Conservation (phyloP, 306 rosid species). For the Neltuma alba region DNA sequence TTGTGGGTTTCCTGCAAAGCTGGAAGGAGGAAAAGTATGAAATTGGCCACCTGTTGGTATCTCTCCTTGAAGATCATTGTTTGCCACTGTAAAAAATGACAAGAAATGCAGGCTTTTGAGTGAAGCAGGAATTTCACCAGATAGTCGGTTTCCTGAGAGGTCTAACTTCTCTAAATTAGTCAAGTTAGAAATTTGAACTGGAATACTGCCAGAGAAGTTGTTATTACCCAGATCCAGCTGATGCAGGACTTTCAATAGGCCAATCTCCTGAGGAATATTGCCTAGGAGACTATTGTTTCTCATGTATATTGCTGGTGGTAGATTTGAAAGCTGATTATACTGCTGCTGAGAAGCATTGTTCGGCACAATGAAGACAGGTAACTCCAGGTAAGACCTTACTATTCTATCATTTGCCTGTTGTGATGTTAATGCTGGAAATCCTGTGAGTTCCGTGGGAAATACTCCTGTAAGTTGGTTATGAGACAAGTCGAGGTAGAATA, state of each 20-base stretch:
- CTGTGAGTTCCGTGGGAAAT: slow-evolving; percentile 66
- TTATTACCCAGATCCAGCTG: slow-evolving; percentile 63
- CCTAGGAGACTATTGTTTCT: slow-evolving; percentile 66
- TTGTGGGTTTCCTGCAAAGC: slow-evolving; percentile 68
- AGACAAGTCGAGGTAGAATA: slow-evolving; percentile 84
- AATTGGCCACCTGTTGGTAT: slow-evolving; percentile 84
- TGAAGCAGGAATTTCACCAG: slow-evolving; percentile 80
- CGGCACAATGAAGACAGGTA: slow-evolving; percentile 82
- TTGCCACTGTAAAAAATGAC: slow-evolving; percentile 77
- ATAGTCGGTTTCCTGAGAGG: slow-evolving; percentile 65
- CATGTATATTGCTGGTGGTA: slow-evolving; percentile 79
- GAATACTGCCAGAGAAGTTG: slow-evolving; percentile 74
- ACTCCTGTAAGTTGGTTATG: slow-evolving; percentile 55
- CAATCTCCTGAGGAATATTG: slow-evolving; percentile 66
- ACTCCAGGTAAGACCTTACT: slow-evolving; percentile 61
- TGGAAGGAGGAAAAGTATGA: slow-evolving; percentile 65
- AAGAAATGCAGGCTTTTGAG: slow-evolving; percentile 69
- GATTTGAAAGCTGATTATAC: slow-evolving; percentile 74
- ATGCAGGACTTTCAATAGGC: slow-evolving; percentile 62
- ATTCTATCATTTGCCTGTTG: slow-evolving; percentile 47
- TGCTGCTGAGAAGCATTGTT: slow-evolving; percentile 64
- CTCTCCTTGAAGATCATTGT: slow-evolving; percentile 72
- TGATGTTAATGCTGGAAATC: slow-evolving; percentile 57
- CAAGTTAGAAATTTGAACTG: slow-evolving; percentile 63
- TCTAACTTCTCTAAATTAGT: slow-evolving; percentile 74